These are phyloP conservation scores for Niebla homalea DNA, from an alignment of 495 filamentous ascomycete genomes.

Conservation along the genomic window DNA sequence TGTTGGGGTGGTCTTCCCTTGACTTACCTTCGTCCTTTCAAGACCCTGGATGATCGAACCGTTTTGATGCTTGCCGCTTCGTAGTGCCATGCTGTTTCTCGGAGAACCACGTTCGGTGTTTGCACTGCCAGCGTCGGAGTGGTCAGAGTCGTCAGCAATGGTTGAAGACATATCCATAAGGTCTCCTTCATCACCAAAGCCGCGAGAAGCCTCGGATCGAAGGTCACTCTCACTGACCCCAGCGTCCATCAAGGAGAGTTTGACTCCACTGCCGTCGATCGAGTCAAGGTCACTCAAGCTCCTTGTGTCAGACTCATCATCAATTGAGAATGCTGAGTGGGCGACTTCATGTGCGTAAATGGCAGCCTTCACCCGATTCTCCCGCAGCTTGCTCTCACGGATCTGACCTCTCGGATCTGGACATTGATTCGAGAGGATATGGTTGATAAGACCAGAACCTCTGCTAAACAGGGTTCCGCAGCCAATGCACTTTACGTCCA, in stretches of 20 bases:
- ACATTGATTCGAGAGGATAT: slow-evolving; percentile 39
- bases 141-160: not conserved
- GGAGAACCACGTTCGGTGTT: no score
- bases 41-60: no score
- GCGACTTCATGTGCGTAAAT: not conserved
- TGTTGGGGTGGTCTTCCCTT: no score
- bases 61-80: no score
- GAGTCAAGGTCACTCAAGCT: no score
- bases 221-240: no score
- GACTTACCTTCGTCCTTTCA: no score
- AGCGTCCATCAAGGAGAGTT: no score
- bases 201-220: not conserved
- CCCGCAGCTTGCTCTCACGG: not conserved
- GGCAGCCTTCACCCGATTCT: slow-evolving; percentile 1
- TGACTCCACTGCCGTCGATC: no score
- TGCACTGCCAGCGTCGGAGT: not conserved
- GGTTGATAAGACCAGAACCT: slow-evolving; percentile 32
- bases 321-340: no score
- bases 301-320: no score
- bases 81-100: no score
- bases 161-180: not conserved
- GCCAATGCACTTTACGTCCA: slow-evolving; percentile 32
- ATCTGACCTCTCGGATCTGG: not conserved
- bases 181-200: not conserved
- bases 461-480: slow-evolving; percentile 31